Base-by-base conservation (phyloP, 306 rosid species). In the Adenanthera pavonina region DNA sequence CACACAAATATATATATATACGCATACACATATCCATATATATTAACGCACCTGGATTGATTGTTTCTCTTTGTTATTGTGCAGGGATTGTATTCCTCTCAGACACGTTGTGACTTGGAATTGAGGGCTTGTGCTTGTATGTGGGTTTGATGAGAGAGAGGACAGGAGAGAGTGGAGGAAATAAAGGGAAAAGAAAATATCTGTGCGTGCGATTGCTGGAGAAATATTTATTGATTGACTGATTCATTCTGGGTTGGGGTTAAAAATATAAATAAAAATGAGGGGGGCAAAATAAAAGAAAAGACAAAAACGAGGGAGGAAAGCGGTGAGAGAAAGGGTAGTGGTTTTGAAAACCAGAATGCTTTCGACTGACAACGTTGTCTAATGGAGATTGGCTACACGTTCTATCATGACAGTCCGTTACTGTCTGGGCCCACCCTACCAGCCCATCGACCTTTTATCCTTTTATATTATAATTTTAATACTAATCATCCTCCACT, bases 331-430 rank as follows among this genome's bases (percentile, higher is more conserved):
- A 8, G 62, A 4, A 19, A 12, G 9, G 1, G 5, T 0, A 34
- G 83, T 65, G 86, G 94, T 59, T 40, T 89, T 78, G 33, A 62
- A 85, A 89, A 89, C 85, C 88, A 34, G 0, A 83, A 73, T 86
- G 97, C 88, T 92, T 92, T 77, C 15, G 20, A 61, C 84, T 6
- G 49, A 62, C 74, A 46, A 53, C 83, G 94, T 78, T 94, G 98
- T 94, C 97, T 74, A 72, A 0, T 53, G 76, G 0, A n/a, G 6
- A 92, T 94, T 94, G 92, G 96, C 38, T 15, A 14, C 7, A 11
- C 6, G 13, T 15, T 46, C 82, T 80, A 70, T 71, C 67, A 4
- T 15, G 52, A 60, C 79, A 61, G 44, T 64, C 69, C 51, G 15
- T 78, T 62, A 16, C 51, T 71, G 44, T 44, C 33, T 70, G 40